Evolutionary conservation across 2,329 filamentous ascomycete genomes (phyloP).

Genomic region (Bipolaris cookei): DNA sequence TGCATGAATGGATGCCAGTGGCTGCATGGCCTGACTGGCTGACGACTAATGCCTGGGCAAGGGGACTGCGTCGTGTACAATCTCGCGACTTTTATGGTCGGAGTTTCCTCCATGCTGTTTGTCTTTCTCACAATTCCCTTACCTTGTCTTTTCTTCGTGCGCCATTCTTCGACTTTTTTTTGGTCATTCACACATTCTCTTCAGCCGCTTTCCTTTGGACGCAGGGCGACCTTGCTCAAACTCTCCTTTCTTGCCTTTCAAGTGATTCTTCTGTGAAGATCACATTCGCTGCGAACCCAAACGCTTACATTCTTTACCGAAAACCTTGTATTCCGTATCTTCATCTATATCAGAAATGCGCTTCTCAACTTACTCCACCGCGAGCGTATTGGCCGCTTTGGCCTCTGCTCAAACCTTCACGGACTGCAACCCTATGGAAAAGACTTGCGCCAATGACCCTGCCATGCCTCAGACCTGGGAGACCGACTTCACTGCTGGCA

Average conservation of each 20-base stretch:
- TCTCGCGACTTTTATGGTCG: slow-evolving; percentile 36
- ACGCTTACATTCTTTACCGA: not conserved
- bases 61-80: slow-evolving; percentile 36
- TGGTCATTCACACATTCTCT: slow-evolving; percentile 36
- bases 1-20: slow-evolving; percentile 25
- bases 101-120: slow-evolving; percentile 20
- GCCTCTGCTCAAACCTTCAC: slow-evolving; percentile 55
- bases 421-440: slow-evolving; percentile 53
- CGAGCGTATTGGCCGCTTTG: slow-evolving; percentile 42
- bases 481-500: slow-evolving; percentile 54
- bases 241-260: slow-evolving; percentile 28
- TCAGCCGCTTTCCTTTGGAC: slow-evolving; percentile 28
- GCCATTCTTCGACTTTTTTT: not conserved
- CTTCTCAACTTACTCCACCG: slow-evolving; percentile 35
- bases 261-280: slow-evolving; percentile 40
- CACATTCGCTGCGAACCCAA: slow-evolving; percentile 22
- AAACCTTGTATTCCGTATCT: slow-evolving; percentile 1
- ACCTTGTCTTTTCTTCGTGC: no score
- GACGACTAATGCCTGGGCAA: slow-evolving; percentile 21
- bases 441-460: slow-evolving; percentile 54
- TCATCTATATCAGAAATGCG: slow-evolving; percentile 36
- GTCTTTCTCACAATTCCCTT: slow-evolving; percentile 1
- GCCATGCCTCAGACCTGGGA: slow-evolving; percentile 50
- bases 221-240: slow-evolving; percentile 43
- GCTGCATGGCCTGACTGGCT: slow-evolving; percentile 31